Base-by-base conservation (phyloP, 1,284 basidiomycete genomes). In the Ceratobasidium papillatum region DNA sequence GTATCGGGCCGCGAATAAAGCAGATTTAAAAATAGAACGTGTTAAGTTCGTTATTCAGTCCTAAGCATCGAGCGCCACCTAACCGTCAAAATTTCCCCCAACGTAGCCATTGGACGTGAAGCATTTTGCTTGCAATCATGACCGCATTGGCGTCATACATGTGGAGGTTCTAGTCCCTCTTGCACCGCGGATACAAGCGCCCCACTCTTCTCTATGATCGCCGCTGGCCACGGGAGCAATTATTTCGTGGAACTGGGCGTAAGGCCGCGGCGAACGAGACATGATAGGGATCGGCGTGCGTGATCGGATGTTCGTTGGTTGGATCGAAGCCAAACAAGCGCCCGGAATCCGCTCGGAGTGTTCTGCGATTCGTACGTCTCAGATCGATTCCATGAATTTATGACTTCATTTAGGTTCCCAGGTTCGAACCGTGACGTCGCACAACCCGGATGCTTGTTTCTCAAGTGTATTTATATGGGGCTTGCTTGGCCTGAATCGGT, bases 321-420 rank as follows among this genome's bases (percentile, higher is more conserved):
- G 9, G 36, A 59, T 59, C 36, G 58, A 27, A 9, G 25, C 12
- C 4, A 32, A 38, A 34, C 12, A 32, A 36, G 36, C 58, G 58
- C 58, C 36, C 25, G 58, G 58, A 9, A 38, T 22, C 9, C 7
- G 34, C 19, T 59, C 34, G 58, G 58, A 38, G 38, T n/a, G 30
- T 3, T n/a, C 3, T 17, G 25, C 34, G 58, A 59, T 59, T 59
- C n/a, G 19, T 34, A 59, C 34, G 22, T n/a, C 58, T 22, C 27
- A 22, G 8, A 17, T 36, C n/a, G 34, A 38, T 38, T 25, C 2
- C 22, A 17, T 9, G 58, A 9, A 38, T 38, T 22, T 12, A 69
- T 69, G 65, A 69, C 65, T 69, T 69, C 65, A 69, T 32, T 36
- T 8, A n/a, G 22, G n/a, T 43, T 41, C 7, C 12, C 19, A 7